Base-by-base conservation (phyloP, 1,284 basidiomycete species). In the Ceratobasidium sp. region DNA sequence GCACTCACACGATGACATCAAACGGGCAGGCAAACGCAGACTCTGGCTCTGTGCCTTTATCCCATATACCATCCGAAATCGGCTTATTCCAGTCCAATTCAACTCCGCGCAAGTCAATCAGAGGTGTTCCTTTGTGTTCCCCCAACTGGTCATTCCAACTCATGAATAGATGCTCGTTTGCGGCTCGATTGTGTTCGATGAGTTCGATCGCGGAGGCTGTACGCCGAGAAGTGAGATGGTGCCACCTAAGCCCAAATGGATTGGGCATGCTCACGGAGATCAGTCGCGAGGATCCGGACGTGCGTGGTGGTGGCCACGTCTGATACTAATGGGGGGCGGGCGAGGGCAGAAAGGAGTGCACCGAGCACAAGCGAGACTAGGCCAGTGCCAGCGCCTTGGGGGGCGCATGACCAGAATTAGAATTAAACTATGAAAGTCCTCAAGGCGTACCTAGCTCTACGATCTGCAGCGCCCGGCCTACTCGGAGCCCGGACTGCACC, bases 201-300 rank as follows among this genome's bases (percentile, higher is more conserved):
- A 95, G 84, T 19, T 91, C 89, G 80, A 95, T 90, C 0, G 94
- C 94, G 0, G 92, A 92, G 8, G 86, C 94, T 95, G 76, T 22
- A 72, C 0, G 13, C n/a, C n/a, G n/a, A 13, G 16, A 39, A 53
- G 1, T n/a, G 74, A n/a, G 66, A 41, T 1, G 24, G 41, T 43
- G 13, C 51, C 41, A 51, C 53, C 48, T 46, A 27, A 37, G 13
- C 14, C 1, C 31, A 19, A 63, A 6, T 37, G 49, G 54, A 59
- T 53, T 24, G 19, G 53, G 6, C 11, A 13, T 41, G 39, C 89
- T 78, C 76, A 94, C 93, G 84, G 1, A 95, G 86, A 82, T 96
- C 94, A 0, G 92, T 94, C 3, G 89, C 84, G 48, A 90, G 78
- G 22, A 93, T 87, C 13, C 80, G 80, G 62, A 87, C 86, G 8